Evolutionary conservation across 2,329 filamentous ascomycete genomes (phyloP), one percentile per base, ranked within the genome.

Genomic region (Neofusicoccum kwambonambiense): DNA sequence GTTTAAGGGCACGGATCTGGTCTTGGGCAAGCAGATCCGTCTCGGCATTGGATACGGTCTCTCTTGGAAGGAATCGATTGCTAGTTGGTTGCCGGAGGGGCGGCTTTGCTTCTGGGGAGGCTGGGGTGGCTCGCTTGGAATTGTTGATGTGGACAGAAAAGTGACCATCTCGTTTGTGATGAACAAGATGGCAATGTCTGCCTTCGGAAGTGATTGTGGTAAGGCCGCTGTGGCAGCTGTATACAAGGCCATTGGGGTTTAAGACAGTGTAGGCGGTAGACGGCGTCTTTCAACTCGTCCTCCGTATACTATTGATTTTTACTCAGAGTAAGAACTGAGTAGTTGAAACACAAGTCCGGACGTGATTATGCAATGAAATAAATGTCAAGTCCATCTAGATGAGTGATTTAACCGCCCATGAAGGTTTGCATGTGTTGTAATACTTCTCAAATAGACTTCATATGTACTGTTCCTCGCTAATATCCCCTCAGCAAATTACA

Each of bases 111-210:
- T 64, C 34, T 71, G 69, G 70, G 67, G 68, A 1, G 68, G 70
- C 4, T 72, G 65, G 57, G 69, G 69, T n/a, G 70, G 69, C 34
- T 68, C 66, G 1, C 45, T 68, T 9, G 65, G 34, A 0, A 67
- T 70, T 27, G 66, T 67, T 60, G 70, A 71, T 54, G 35, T 69
- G 15, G 60, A 68, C 35, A 62, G 65, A 12, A 35, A 52, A 34
- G 19, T 72, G 50, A 69, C 70, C 4, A 68, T 72, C 34, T 44
- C 67, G 13, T 71, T 69, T 34, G 67, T 66, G 6, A 69, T 69
- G 63, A 69, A 69, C 27, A 69, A 68, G 64, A 69, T 71, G 67
- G 64, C 65, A 56, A 47, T 11, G 57, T 35, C 4, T 5, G 56
- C 9, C 4, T 58, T 64, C 3, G 62, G 62, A 12, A 57, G 44